Base-by-base conservation (phyloP, 2,329 filamentous ascomycete species). In the Aspergillus sp. region DNA sequence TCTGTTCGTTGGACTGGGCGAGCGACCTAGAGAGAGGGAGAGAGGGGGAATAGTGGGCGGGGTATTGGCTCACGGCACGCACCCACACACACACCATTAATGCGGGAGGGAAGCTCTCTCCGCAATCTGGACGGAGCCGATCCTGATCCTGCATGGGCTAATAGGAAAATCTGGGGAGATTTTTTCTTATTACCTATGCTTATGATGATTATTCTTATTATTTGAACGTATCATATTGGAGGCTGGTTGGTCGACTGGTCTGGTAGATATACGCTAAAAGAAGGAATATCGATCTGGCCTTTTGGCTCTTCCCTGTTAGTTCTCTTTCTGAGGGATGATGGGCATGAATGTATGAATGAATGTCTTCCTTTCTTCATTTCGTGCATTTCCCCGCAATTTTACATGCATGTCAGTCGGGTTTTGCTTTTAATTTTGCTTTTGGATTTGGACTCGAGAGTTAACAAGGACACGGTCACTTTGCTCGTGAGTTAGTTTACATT, bases 41-140 rank as follows among this genome's bases (percentile, higher is more conserved):
- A 36, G 32, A 11, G 32, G 32, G 32, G 32, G 32, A 16, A 29
- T 29, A 1, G 26, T 29, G 26, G 26, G 32, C 32, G 32, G 32
- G 32, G 32, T 36, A 36, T 36, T 36, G 32, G 32, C 32, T 42
- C 36, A n/a, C 14, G 24, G 12, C 32, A 39, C 10, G 14, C 32
- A 36, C 10, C 31, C 32, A 36, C 32, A 7, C 22, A 22, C 31
- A 32, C 11, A 29, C 56, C 32, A 56, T 24, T 47, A 53, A 57
- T 46, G 52, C 55, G 56, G 60, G 57, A 59, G 45, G 45, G 36
- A 64, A 64, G 64, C 62, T 65, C 64, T 63, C 64, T 66, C 64
- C 64, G 61, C 64, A 65, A 59, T 62, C 61, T 55, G 50, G 49
- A 58, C 46, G 52, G 55, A 54, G 59, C 49, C 55, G 60, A 36